Conservation (phyloP, 23 red algal genomes). For the Gracilaria caudata region DNA sequence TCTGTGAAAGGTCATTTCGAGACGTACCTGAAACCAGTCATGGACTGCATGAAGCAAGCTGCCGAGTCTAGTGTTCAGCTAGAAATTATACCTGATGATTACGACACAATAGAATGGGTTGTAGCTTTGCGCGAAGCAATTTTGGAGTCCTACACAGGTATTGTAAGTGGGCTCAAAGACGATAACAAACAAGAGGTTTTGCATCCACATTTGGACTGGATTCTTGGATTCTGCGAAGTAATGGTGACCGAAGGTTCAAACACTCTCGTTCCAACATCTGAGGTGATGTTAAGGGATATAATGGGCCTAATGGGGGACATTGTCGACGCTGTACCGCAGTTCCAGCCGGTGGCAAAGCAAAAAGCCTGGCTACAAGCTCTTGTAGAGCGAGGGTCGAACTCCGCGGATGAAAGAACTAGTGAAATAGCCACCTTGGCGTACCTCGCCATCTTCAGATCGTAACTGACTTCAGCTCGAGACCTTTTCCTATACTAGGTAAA, state of each 20-base stretch:
- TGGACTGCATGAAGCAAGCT: conserved; percentile 87
- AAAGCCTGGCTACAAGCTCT: conserved; percentile 49
- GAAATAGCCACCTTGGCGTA: conserved; percentile 50
- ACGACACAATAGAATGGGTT: conserved; percentile 92
- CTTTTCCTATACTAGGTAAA: neutral
- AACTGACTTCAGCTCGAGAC: conserved; percentile 31
- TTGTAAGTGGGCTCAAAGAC: conserved; percentile 83
- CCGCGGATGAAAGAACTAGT: conserved; percentile 45
- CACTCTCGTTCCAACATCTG: conserved; percentile 23
- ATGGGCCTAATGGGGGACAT: conserved; percentile 61
- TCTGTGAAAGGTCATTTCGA: conserved; percentile 91
- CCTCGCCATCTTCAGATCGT: conserved; percentile 43
- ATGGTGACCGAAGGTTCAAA: conserved; percentile 31
- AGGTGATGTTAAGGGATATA: conserved; percentile 34
- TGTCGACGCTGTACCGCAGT: conserved; percentile 59
- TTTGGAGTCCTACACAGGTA: conserved; percentile 92
- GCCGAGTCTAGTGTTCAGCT: conserved; percentile 77
- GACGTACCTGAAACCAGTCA: conserved; percentile 74
- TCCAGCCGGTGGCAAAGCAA: conserved; percentile 24
- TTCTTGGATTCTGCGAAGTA: conserved; percentile 73
- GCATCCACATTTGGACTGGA: conserved; percentile 77
- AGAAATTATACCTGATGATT: conserved; percentile 79
- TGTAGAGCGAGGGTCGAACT: conserved; percentile 43
- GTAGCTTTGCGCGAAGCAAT: conserved; percentile 83
- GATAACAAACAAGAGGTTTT: conserved; percentile 76